These are phyloP conservation scores for Thelonectria blattea DNA, from an alignment of 2,329 filamentous ascomycete species.

Conservation along the genomic window DNA sequence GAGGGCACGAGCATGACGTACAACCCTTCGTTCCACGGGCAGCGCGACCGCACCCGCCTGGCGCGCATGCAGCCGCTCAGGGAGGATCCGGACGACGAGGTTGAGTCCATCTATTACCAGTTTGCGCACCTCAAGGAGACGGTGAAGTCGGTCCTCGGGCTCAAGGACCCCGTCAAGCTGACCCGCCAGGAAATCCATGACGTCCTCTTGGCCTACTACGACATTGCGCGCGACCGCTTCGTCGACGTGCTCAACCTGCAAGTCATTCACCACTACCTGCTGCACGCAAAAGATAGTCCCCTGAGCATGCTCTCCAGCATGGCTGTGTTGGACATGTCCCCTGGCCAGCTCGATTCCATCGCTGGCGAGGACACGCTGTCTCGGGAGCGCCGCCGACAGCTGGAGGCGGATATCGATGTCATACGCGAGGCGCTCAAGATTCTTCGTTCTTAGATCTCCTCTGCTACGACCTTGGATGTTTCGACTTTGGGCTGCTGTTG, in stretches of 20 bases:
- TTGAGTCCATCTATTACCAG: neutral
- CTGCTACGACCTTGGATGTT: constrained; percentile 1
- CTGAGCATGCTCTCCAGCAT: constrained; percentile 58
- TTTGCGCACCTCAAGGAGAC: neutral
- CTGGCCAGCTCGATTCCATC: constrained; percentile 58
- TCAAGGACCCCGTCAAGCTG: constrained; percentile 42
- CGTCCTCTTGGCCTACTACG: constrained; percentile 66
- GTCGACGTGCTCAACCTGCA: constrained; percentile 68
- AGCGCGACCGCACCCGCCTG: constrained; percentile 27
- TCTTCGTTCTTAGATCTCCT: constrained; percentile 19
- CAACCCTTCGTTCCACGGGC: constrained; percentile 23
- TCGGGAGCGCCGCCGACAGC: constrained; percentile 47
- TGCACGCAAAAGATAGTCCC: constrained; percentile 56
- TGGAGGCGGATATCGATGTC: constrained; percentile 54
- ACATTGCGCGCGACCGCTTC: constrained; percentile 65
- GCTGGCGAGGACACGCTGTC: constrained; percentile 60
- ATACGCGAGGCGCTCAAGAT: constrained; percentile 47
- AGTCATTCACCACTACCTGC: constrained; percentile 59
- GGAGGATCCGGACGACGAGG: neutral
- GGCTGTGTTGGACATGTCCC: constrained; percentile 55
- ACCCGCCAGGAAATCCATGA: constrained; percentile 62
- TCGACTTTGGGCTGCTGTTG: neutral
- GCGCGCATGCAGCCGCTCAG: neutral
- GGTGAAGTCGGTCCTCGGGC: constrained; percentile 15
- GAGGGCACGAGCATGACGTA: constrained; percentile 35